phyloP scores from a whole-genome alignment of 345 rosid genomes.

The Toxicodendron radicans region DNA sequence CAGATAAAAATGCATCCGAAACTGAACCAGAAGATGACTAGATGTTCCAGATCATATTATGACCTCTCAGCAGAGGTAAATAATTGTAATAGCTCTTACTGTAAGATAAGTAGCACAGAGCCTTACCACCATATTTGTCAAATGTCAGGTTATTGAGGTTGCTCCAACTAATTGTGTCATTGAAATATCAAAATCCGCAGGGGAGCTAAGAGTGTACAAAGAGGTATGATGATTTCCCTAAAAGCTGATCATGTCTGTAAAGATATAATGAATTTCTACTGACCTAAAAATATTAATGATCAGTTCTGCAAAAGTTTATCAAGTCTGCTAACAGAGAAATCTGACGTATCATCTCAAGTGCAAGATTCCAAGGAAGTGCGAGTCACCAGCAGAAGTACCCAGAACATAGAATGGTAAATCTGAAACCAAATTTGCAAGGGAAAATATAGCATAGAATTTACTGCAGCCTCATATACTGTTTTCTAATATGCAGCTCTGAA shows the following conservation, averaged over 20 bases:
- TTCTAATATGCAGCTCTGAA: slow-evolving; percentile 36
- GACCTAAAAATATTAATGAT: slow-evolving; percentile 15
- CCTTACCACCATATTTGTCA: slow-evolving; percentile 15
- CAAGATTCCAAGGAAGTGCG: slow-evolving; percentile 23
- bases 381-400: slow-evolving; percentile 17
- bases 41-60: slow-evolving; percentile 55
- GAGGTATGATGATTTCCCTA: slow-evolving; percentile 42
- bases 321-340: slow-evolving; percentile 50
- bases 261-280: slow-evolving; percentile 5
- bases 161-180: slow-evolving; percentile 84
- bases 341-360: slow-evolving; percentile 28
- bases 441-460: slow-evolving; percentile 8
- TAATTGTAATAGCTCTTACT: background rate
- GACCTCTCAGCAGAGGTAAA: slow-evolving; percentile 82
- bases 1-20: slow-evolving; percentile 74
- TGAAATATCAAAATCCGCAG: slow-evolving; percentile 82
- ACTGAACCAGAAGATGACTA: slow-evolving; percentile 51
- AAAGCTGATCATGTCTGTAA: slow-evolving; percentile 7
- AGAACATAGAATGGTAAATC: slow-evolving; percentile 37
- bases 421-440: background rate
- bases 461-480: slow-evolving; percentile 10
- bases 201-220: slow-evolving; percentile 57
- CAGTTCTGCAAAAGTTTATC: slow-evolving; percentile 88
- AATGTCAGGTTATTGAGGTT: slow-evolving; percentile 67
- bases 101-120: background rate